These are phyloP conservation scores for Ophiostoma triangulosporum DNA, from an alignment of 2,329 filamentous ascomycete genomes.

Conservation along the genomic window DNA sequence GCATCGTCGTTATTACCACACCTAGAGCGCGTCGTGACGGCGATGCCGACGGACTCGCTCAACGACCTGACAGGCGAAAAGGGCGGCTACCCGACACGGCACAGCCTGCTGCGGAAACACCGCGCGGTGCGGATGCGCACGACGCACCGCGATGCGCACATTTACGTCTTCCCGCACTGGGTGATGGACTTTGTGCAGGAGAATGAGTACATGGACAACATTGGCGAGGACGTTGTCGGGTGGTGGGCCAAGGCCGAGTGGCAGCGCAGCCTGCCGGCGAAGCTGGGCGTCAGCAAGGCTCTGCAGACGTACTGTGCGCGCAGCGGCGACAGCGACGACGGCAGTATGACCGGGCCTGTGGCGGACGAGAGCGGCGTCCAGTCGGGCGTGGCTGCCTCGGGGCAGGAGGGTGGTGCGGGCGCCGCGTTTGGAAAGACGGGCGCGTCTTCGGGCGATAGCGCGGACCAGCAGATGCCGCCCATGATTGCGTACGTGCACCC, in stretches of 20 bases:
- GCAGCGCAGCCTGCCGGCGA: constrained; percentile 69
- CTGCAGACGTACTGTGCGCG: constrained; percentile 24
- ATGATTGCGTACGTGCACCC: constrained; percentile 76
- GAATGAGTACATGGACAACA: constrained; percentile 73
- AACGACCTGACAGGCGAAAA: constrained; percentile 70
- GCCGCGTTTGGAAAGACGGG: not conserved
- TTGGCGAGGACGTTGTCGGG: constrained; percentile 82
- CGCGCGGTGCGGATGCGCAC: constrained; percentile 68
- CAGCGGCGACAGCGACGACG: constrained; percentile 9
- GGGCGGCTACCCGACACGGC: constrained; percentile 59
- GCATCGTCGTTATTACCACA: constrained; percentile 44
- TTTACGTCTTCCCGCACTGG: constrained; percentile 92
- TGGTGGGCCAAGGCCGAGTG: constrained; percentile 94
- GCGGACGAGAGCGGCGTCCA: constrained; percentile 11
- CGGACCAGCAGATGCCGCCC: constrained; percentile 41
- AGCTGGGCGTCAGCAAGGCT: constrained; percentile 58
- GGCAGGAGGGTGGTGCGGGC: not conserved
- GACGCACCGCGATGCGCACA: constrained; percentile 78
- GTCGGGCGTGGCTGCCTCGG: not conserved
- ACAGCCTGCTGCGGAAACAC: constrained; percentile 61
- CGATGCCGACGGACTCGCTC: constrained; percentile 77
- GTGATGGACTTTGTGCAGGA: constrained; percentile 67
- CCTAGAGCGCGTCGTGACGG: constrained; percentile 69
- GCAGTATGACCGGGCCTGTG: constrained; percentile 16
- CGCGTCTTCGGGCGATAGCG: not conserved